phyloP scores from a whole-genome alignment of 306 rosid species.

The Fragaria iinumae region DNA sequence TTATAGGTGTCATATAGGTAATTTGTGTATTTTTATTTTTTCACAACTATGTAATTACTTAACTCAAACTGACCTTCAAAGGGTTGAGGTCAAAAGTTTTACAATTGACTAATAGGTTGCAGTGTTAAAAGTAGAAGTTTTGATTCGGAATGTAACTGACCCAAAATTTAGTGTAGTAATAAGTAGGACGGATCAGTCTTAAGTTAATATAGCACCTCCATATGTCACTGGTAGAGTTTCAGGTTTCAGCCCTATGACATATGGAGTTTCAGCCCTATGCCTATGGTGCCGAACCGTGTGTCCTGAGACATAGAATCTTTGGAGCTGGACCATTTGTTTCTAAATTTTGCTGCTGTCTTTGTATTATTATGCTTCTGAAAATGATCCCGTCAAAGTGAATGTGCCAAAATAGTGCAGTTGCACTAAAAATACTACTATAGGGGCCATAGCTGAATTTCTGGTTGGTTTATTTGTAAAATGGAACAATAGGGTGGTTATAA shows the following conservation, averaged over 20 bases:
- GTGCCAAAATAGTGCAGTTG: neutral
- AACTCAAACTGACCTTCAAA: too few relatives aligned
- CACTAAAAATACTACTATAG: neutral
- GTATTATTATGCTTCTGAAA: neutral
- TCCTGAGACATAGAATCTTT: neutral
- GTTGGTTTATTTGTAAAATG: neutral
- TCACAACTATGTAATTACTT: too few relatives aligned
- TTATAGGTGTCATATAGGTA: neutral
- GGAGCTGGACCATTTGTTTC: neutral
- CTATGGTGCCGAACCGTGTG: neutral
- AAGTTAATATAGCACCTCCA: neutral
- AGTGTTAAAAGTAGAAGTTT: neutral
- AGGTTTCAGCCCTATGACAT: too few relatives aligned
- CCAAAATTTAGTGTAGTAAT: neutral
- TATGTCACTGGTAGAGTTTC: neutral
- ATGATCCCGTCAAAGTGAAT: neutral
- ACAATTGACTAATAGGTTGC: neutral
- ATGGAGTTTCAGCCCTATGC: too few relatives aligned
- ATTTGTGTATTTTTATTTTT: neutral
- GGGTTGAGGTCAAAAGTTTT: neutral
- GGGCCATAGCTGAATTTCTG: neutral
- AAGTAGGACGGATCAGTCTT: neutral
- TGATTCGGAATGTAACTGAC: neutral
- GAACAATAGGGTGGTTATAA: neutral
- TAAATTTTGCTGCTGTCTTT: neutral